Base-by-base conservation (phyloP, 768 basidiomycete species). In the Russula ochroleuca region DNA sequence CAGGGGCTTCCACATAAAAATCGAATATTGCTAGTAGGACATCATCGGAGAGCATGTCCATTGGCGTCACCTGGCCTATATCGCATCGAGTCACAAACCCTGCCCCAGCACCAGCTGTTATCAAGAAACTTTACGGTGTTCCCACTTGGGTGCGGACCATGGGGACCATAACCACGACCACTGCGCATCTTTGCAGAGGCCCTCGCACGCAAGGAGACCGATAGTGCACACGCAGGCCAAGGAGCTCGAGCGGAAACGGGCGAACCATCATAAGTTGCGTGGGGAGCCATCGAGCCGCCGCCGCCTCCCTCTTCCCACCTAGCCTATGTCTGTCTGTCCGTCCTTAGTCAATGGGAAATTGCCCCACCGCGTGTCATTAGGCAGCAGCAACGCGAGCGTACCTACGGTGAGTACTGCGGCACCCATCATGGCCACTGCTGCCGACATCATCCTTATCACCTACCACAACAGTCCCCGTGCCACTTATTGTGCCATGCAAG, bases 131-230 rank as follows among this genome's bases (percentile, higher is more conserved):
- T 51, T 88, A 84, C 57, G 75, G 83, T 28, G 73, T 89, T 25
- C 88, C 88, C 1, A 81, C 78, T 10, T 91, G 88, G 88, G 88
- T 88, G 35, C 78, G n/a, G n/a, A n/a, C n/a, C n/a, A n/a, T n/a
- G n/a, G n/a, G 81, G 41, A 91, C 88, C 8, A 74, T 74, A 33
- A 91, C 88, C 0, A 80, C 87, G 3, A 84, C 77, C 11, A 79
- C 88, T 88, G 5, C 78, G 88, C n/a, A 71, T 88, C 21, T 86
- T 86, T 14, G 82, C 84, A 40, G 82, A 83, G 43, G 78, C 75
- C 4, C 52, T 68, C 33, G 58, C 69, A 14, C 67, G 67, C 9
- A 62, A 59, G 40, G 58, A 66, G 19, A 28, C 38, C 2, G 66
- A 67, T 19, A 57, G 51, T 10, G 56, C 59, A 23, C 53, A 45